These are phyloP conservation scores for Populus trichocarpa DNA, from an alignment of 441 rosid species.

Conservation along the genomic window DNA sequence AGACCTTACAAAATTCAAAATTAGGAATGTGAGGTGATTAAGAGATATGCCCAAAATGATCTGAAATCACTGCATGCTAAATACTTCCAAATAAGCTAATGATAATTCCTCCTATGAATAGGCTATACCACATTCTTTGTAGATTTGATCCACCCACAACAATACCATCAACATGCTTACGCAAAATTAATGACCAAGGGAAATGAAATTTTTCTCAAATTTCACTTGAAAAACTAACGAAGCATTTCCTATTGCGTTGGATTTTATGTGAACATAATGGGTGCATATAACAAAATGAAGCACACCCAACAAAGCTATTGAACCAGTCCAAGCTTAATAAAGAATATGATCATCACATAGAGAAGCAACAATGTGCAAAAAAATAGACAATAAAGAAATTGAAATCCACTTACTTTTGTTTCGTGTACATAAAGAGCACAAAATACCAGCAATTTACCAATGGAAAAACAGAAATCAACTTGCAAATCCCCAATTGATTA, in stretches of 20 bases:
- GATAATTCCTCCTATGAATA: not conserved
- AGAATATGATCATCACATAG: not conserved
- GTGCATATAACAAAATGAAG: not conserved
- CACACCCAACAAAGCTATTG: too few relatives aligned
- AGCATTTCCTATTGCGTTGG: too few relatives aligned
- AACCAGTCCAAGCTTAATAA: not conserved
- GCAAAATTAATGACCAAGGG: too few relatives aligned
- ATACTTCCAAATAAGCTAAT: not conserved
- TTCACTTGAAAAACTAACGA: too few relatives aligned
- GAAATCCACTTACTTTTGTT: not conserved
- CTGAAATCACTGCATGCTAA: not conserved
- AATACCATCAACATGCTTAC: not conserved
- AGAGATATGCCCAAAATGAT: not conserved
- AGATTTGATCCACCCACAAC: not conserved
- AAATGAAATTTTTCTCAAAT: too few relatives aligned
- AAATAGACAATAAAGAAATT: not conserved
- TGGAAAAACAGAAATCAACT: not conserved
- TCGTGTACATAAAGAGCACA: not conserved
- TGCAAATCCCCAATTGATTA: not conserved
- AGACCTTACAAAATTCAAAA: conserved; percentile 47
- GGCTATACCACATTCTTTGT: not conserved
- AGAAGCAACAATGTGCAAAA: not conserved
- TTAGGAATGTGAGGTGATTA: not conserved
- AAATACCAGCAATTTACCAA: not conserved
- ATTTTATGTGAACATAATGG: not conserved